Conservation (phyloP, 495 filamentous ascomycete genomes). For the Corynascus novoguineensis region DNA sequence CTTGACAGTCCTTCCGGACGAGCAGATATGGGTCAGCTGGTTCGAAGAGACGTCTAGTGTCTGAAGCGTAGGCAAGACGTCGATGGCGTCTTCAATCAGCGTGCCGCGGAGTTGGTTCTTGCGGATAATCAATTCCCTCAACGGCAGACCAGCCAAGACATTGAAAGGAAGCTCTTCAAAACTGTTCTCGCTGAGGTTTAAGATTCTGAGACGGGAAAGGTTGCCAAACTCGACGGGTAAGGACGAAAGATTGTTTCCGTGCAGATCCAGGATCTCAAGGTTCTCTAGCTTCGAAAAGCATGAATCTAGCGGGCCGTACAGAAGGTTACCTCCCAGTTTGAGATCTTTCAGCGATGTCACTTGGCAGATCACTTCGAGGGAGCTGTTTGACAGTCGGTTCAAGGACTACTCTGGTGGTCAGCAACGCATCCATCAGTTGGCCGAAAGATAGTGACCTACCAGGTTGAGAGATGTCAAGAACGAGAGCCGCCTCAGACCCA, state of each 20-base stretch:
- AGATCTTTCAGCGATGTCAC: constrained; percentile 69
- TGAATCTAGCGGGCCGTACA: constrained; percentile 59
- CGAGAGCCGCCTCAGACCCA: constrained; percentile 67
- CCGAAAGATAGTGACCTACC: constrained; percentile 40
- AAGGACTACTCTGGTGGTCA: constrained; percentile 54
- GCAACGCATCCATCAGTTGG: background rate
- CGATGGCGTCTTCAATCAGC: constrained; percentile 58
- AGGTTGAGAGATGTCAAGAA: constrained; percentile 76
- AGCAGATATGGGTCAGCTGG: constrained; percentile 50
- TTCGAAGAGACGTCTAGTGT: constrained; percentile 73
- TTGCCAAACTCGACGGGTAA: constrained; percentile 64
- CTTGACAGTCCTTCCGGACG: constrained; percentile 23
- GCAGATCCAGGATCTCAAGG: constrained; percentile 76
- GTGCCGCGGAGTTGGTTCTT: constrained; percentile 73
- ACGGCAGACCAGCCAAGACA: constrained; percentile 56
- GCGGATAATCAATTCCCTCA: constrained; percentile 69
- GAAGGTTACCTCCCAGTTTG: constrained; percentile 70
- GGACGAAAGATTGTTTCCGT: constrained; percentile 69
- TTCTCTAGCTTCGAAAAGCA: constrained; percentile 54
- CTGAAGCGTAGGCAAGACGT: constrained; percentile 57
- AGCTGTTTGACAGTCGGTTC: constrained; percentile 67
- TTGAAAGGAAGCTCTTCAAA: constrained; percentile 65
- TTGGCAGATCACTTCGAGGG: constrained; percentile 65
- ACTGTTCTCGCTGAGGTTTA: constrained; percentile 73
- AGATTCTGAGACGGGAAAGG: constrained; percentile 59